Conservation (phyloP, 768 basidiomycete genomes). For the Boletellus ananas region DNA sequence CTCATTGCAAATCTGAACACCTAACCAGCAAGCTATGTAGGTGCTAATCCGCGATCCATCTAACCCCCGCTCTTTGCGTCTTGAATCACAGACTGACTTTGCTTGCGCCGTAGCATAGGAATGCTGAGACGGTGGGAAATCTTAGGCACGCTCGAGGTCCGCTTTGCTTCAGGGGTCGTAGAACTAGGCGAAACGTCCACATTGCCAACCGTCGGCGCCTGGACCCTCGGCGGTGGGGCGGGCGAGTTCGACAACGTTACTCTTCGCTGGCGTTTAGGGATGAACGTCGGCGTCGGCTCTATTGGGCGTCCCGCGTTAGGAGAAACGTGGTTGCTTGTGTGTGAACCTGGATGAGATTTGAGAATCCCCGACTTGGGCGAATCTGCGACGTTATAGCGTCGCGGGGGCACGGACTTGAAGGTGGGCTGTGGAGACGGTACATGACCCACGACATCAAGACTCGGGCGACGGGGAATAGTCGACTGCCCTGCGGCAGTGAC, state of each 20-base stretch:
- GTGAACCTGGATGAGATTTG: slow-evolving; percentile 9
- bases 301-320: not conserved
- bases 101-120: slow-evolving; percentile 27
- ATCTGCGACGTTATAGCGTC: slow-evolving; percentile 4
- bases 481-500: not conserved
- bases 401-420: not conserved
- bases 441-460: slow-evolving; percentile 5
- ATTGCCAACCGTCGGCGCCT: not conserved
- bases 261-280: slow-evolving; percentile 13
- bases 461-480: slow-evolving; percentile 11
- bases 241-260: slow-evolving; percentile 21
- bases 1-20: not conserved
- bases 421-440: not conserved
- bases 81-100: slow-evolving; percentile 10
- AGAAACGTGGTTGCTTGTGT: slow-evolving; percentile 5
- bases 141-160: slow-evolving; percentile 20
- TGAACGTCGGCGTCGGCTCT: slow-evolving; percentile 1
- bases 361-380: slow-evolving; percentile 14
- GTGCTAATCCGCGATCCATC: not conserved
- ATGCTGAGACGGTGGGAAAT: slow-evolving; percentile 29
- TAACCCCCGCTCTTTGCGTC: not conserved
- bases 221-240: not conserved
- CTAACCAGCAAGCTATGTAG: no score
- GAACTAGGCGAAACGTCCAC: not conserved
- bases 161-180: slow-evolving; percentile 5